Conservation (phyloP, 1,139 yeast genomes). For the Groenewaldozyma sp. region DNA sequence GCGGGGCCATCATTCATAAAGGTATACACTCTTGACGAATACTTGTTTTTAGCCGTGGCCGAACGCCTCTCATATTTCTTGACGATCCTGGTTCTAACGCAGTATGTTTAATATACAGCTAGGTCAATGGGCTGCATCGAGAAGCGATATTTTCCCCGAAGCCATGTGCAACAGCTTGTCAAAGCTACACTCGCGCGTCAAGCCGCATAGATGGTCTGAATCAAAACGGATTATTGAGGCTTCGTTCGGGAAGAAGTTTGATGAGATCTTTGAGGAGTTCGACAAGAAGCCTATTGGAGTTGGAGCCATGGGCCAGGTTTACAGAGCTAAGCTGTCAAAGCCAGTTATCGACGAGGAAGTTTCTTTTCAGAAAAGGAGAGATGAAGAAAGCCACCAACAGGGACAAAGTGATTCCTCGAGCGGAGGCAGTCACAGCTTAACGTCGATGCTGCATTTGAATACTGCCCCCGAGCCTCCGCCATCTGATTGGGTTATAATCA, state of each 20-base stretch:
- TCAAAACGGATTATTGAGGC: conserved; percentile 46
- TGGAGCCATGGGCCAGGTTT: conserved; percentile 97
- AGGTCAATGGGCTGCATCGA: conserved; percentile 99
- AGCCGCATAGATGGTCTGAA: conserved; percentile 54
- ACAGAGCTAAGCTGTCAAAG: conserved; percentile 51
- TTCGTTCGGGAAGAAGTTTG: conserved; percentile 37
- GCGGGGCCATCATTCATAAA: conserved; percentile 96
- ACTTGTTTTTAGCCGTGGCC: conserved; percentile 5
- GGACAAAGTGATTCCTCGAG: neutral
- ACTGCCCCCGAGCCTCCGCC: conserved; percentile 26
- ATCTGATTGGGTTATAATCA: conserved; percentile 56
- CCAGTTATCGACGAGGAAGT: conserved; percentile 4
- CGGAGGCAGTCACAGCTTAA: neutral
- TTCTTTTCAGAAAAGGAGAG: conserved; percentile 2
- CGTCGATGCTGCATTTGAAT: conserved; percentile 8
- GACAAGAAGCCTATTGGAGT: conserved; percentile 74
- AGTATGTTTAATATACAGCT: conserved; percentile 28
- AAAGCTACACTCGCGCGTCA: conserved; percentile 72
- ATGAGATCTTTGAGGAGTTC: conserved; percentile 77
- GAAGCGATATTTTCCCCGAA: conserved; percentile 84
- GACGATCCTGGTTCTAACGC: conserved; percentile 1
- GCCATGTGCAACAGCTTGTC: conserved; percentile 73
- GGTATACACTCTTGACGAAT: conserved; percentile 19
- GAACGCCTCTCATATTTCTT: conserved; percentile 2
- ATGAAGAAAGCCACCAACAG: neutral